Conservation (phyloP, 2,329 filamentous ascomycete genomes). For the Tolypocladium cylindrosporum region DNA sequence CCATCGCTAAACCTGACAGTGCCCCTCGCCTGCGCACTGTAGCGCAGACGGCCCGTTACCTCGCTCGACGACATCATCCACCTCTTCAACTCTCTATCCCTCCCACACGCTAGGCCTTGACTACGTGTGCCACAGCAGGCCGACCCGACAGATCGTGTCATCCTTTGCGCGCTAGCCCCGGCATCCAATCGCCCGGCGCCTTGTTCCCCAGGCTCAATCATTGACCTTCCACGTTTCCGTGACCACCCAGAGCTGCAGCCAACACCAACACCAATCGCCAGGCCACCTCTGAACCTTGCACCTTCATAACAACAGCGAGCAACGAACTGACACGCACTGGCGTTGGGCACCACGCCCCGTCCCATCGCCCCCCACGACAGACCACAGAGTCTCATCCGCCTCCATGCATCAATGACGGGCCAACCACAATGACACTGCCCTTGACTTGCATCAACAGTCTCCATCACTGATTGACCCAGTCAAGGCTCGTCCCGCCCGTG, state of each 20-base stretch:
- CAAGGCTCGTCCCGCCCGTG: constrained; percentile 18
- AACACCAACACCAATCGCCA: neutral
- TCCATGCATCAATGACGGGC: constrained; percentile 18
- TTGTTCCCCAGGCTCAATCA: neutral
- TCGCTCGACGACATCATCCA: neutral
- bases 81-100: neutral
- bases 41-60: neutral
- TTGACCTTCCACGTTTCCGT: constrained; percentile 4
- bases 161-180: constrained; percentile 4
- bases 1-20: neutral
- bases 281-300: neutral
- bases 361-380: constrained; percentile 3
- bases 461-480: constrained; percentile 17
- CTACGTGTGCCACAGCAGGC: constrained; percentile 5
- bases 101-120: neutral
- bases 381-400: constrained; percentile 9
- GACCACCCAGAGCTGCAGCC: constrained; percentile 1
- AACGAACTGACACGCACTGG: neutral
- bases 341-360: constrained; percentile 1
- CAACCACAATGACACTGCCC: constrained; percentile 24
- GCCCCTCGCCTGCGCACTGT: neutral
- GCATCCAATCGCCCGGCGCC: constrained; percentile 3
- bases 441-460: constrained; percentile 11
- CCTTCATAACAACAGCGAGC: neutral
- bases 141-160: constrained; percentile 7